phyloP scores from a whole-genome alignment of 345 rosid genomes.

The Syzygium grande region DNA sequence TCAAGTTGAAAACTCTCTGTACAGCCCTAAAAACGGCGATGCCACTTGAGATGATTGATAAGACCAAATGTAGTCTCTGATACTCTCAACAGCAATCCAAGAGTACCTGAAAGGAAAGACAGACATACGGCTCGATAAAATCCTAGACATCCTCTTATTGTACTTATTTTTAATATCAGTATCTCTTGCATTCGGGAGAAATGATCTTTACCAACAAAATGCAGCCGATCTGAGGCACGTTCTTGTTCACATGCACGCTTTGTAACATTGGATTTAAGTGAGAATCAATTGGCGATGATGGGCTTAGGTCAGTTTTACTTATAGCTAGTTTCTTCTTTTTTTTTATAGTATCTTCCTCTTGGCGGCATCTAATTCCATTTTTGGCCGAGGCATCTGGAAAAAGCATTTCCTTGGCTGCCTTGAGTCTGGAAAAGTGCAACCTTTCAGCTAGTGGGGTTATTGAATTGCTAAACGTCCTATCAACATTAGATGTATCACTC shows the following conservation, averaged over 20 bases:
- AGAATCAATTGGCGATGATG: conserved; percentile 71
- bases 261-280: conserved; percentile 69
- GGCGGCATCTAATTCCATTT: conserved; percentile 64
- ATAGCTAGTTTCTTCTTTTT: too few relatives aligned
- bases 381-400: conserved; percentile 39
- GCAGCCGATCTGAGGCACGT: conserved; percentile 43
- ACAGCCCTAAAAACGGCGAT: too few relatives aligned
- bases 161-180: not conserved
- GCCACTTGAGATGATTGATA: too few relatives aligned
- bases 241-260: conserved; percentile 47
- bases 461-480: conserved; percentile 47
- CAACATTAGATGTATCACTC: conserved; percentile 31
- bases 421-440: conserved; percentile 70
- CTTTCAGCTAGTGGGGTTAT: conserved; percentile 48
- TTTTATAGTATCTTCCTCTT: conserved; percentile 14
- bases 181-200: conserved; percentile 34
- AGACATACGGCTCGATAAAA: too few relatives aligned
- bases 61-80: too few relatives aligned
- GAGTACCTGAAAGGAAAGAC: too few relatives aligned
- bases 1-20: too few relatives aligned
- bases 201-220: conserved; percentile 53
- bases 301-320: conserved; percentile 45
- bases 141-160: not conserved
- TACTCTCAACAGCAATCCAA: too few relatives aligned
- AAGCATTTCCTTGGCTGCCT: conserved; percentile 31